A percentile compares a stretch with the other conserved stretches of the same genome.
phyloP scores from a whole-genome alignment of 495 filamentous ascomycete genomes.

The Cryomyces antarcticus region DNA sequence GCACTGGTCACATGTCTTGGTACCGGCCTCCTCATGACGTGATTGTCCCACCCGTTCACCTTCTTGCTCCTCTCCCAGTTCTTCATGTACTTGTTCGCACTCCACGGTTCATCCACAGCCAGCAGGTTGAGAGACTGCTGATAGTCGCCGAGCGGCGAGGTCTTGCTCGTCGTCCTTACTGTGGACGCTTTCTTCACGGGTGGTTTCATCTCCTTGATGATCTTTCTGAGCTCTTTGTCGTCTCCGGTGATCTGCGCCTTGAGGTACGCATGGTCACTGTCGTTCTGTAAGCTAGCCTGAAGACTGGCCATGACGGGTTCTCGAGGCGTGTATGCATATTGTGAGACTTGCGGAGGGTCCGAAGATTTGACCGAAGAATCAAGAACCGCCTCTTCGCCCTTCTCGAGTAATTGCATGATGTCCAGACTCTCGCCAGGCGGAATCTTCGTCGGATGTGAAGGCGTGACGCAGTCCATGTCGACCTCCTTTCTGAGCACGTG shows the following conservation, averaged over 20 bases:
- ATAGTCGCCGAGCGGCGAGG: too few relatives aligned
- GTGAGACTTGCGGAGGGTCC: conserved; percentile 28
- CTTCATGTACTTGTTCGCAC: too few relatives aligned
- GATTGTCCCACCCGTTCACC: too few relatives aligned
- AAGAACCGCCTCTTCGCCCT: conserved; percentile 39
- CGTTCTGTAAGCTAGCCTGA: conserved; percentile 13
- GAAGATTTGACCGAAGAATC: conserved; percentile 37
- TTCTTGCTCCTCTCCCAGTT: too few relatives aligned
- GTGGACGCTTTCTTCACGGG: not conserved
- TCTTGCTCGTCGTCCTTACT: too few relatives aligned
- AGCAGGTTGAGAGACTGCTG: too few relatives aligned
- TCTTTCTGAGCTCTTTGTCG: conserved; percentile 41
- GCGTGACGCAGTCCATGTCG: conserved; percentile 90
- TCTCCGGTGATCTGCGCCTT: conserved; percentile 66
- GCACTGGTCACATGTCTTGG: too few relatives aligned
- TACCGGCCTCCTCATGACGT: too few relatives aligned
- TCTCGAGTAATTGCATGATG: conserved; percentile 52
- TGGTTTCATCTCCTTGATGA: conserved; percentile 1
- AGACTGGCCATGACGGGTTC: conserved; percentile 59
- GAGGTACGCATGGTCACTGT: conserved; percentile 38
- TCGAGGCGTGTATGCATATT: conserved; percentile 46
- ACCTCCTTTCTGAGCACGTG: conserved; percentile 89
- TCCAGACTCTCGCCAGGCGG: conserved; percentile 70
- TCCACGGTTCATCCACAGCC: too few relatives aligned
- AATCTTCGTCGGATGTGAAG: conserved; percentile 60